A percentile compares a stretch with the other conserved stretches of the same genome.
These are phyloP conservation scores for Salvia miltiorrhiza DNA, from an alignment of 257 asterid genomes.

Conservation along the genomic window DNA sequence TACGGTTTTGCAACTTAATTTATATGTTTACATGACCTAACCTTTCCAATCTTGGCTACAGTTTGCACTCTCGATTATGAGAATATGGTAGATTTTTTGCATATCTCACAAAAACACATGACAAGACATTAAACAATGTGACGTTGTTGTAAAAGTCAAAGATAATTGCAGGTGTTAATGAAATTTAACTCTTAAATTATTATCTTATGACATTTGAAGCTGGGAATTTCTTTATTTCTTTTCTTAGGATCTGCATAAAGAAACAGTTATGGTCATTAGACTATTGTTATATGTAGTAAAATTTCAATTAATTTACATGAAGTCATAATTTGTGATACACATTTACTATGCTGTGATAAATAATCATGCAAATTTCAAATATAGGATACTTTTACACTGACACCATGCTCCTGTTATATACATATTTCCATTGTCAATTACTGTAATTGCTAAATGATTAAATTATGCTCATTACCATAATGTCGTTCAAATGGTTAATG, in stretches of 20 bases:
- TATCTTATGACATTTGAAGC: neutral
- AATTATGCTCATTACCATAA: neutral
- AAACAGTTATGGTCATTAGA: neutral
- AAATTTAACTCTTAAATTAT: neutral
- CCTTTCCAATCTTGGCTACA: neutral
- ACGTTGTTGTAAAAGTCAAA: neutral
- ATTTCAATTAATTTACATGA: neutral
- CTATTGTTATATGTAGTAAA: neutral
- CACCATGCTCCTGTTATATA: neutral
- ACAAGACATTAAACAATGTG: neutral
- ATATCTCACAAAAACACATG: neutral
- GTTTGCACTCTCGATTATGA: neutral
- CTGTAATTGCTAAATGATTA: neutral
- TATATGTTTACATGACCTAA: neutral
- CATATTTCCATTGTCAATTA: neutral
- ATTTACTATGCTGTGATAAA: neutral
- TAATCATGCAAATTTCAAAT: neutral
- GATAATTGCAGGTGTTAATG: neutral
- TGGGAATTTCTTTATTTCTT: neutral
- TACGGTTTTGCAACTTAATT: constrained; percentile 18
- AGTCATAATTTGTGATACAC: neutral
- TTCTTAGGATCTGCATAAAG: neutral
- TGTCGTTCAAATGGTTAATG: neutral
- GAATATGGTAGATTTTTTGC: neutral
- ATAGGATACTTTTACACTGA: neutral